Evolutionary conservation across 305 asterid genomes (phyloP).

Genomic region (Solanum aculeatissimum): DNA sequence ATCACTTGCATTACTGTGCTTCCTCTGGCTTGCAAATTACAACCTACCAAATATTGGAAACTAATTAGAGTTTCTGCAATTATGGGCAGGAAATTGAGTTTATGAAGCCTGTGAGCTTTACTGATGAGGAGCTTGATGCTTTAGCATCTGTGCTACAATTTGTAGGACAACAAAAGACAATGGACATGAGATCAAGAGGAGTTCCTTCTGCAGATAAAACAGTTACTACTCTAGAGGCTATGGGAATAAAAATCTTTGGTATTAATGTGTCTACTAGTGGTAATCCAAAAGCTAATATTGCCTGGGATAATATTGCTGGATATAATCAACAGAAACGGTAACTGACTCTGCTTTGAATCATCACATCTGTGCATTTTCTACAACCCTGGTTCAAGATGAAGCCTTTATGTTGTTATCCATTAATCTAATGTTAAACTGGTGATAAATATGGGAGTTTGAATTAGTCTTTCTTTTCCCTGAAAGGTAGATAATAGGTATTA

Average conservation of each 20-base stretch:
- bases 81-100: constrained; percentile 82
- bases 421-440: neutral
- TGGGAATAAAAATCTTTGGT: constrained; percentile 89
- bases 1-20: neutral
- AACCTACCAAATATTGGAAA: neutral
- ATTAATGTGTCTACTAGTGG: constrained; percentile 34
- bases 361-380: neutral
- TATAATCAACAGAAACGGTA: constrained; percentile 80
- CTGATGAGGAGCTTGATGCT: constrained; percentile 79
- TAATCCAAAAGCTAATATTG: constrained; percentile 35
- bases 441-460: neutral
- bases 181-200: constrained; percentile 31
- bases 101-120: constrained; percentile 78
- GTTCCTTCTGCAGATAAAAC: constrained; percentile 43
- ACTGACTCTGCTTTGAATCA: neutral
- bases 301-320: constrained; percentile 99
- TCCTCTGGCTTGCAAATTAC: neutral
- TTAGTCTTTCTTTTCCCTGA: neutral
- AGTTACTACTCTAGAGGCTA: constrained; percentile 62
- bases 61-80: constrained; percentile 3
- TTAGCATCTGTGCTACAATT: constrained; percentile 54
- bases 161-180: constrained; percentile 49
- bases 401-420: neutral
- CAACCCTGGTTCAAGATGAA: neutral
- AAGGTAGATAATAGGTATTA: neutral